Percentiles rank a stretch among this genome's conserved stretches.
These are phyloP conservation scores for Ilex paraguariensis DNA, from an alignment of 305 asterid species.

Conservation along the genomic window DNA sequence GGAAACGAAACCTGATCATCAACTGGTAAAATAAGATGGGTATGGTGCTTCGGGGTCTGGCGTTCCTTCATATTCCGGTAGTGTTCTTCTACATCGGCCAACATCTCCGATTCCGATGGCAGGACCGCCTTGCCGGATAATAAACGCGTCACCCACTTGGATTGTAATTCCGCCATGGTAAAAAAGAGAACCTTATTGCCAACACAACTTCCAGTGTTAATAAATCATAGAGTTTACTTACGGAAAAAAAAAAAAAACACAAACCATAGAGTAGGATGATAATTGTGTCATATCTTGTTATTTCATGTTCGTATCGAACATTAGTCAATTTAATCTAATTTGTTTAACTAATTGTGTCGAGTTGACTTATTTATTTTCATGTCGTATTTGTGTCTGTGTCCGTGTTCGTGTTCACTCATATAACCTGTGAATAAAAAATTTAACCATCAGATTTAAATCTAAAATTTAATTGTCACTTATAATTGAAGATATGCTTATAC, in stretches of 20 bases:
- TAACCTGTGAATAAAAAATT: too few species aligned
- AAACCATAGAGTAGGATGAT: neutral
- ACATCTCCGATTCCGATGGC: slow-evolving; percentile 52
- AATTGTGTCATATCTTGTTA: neutral
- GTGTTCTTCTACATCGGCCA: slow-evolving; percentile 27
- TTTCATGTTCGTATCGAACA: neutral
- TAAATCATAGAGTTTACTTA: too few species aligned
- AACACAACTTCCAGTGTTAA: neutral
- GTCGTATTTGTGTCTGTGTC: too few species aligned
- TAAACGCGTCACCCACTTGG: slow-evolving; percentile 51
- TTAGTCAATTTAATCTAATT: too few species aligned
- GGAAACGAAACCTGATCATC: slow-evolving; percentile 12
- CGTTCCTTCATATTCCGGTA: slow-evolving; percentile 38
- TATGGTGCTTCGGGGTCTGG: slow-evolving; percentile 48
- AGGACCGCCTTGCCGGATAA: slow-evolving; percentile 41
- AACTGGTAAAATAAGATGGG: slow-evolving; percentile 26
- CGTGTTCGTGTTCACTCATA: too few species aligned
- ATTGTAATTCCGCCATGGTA: slow-evolving; percentile 42
- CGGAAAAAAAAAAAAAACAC: neutral
- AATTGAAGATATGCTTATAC: too few species aligned
- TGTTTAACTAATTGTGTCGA: too few species aligned
- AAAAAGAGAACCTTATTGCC: slow-evolving; percentile 22
- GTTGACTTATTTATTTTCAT: too few species aligned
- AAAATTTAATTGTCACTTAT: too few species aligned
- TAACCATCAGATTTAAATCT: too few species aligned